Conservation (phyloP, 495 filamentous ascomycete genomes). For the Penicillium angulare region DNA sequence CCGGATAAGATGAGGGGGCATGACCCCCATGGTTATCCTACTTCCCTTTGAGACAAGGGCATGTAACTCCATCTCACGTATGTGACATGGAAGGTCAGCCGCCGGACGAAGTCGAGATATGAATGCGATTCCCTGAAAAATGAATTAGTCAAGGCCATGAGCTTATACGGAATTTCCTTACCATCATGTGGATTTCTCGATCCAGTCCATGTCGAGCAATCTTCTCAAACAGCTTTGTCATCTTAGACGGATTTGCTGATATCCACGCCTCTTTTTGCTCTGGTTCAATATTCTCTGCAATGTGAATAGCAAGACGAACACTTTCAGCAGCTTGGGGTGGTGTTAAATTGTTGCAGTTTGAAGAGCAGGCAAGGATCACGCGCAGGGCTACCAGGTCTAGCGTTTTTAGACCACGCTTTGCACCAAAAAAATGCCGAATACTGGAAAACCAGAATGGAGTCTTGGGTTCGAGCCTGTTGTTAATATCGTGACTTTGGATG, state of each 20-base stretch:
- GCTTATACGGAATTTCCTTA: conserved; percentile 16
- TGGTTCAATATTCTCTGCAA: conserved; percentile 43
- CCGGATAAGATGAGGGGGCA: conserved; percentile 24
- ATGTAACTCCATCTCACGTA: conserved; percentile 24
- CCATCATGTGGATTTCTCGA: conserved; percentile 42
- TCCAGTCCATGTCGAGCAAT: conserved; percentile 38
- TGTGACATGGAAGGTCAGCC: conserved; percentile 20
- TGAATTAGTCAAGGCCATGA: too few relatives aligned
- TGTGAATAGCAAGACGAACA: conserved; percentile 49
- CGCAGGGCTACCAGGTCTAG: conserved; percentile 53
- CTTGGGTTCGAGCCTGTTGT: conserved; percentile 14
- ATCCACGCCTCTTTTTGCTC: conserved; percentile 46
- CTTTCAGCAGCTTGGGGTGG: conserved; percentile 43
- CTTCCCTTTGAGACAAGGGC: conserved; percentile 31
- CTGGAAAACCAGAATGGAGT: conserved; percentile 34
- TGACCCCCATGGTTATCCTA: conserved; percentile 11
- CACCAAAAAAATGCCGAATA: conserved; percentile 48
- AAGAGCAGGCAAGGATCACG: conserved; percentile 52
- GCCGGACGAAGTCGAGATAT: conserved; percentile 30
- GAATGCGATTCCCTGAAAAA: conserved; percentile 37
- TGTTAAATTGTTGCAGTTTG: conserved; percentile 34
- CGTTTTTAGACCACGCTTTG: conserved; percentile 51
- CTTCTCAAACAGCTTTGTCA: conserved; percentile 55
- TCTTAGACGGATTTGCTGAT: conserved; percentile 35
- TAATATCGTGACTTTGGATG: conserved; percentile 2